Base-by-base conservation (phyloP, 805 yeast genomes). In the Cyberlindnera petersonii region DNA sequence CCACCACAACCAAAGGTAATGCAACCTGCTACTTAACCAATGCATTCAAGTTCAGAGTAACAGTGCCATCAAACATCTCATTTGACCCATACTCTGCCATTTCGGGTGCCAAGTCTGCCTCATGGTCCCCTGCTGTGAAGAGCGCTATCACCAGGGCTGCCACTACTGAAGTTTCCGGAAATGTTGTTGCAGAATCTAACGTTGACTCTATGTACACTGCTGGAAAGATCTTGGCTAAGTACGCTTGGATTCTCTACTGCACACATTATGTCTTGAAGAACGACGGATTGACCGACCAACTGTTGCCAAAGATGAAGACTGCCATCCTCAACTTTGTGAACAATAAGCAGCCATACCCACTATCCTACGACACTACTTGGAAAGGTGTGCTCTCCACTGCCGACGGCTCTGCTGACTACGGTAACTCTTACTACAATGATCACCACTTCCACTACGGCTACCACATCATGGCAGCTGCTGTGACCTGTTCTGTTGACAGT, bases 161-260 rank as follows among this genome's bases (percentile, higher is more conserved):
- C 0, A 39, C 41, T 0, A 24, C 39, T 3, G 73, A 69, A 27
- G 60, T 61, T 11, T 43, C 50, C 13, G 66, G 61, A 26, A 64
- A 65, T 42, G 73, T 74, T 18, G 60, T 60, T 10, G 70, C 68
- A 1, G 68, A 71, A 60, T 68, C 81, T 0, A 66, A 78, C 42
- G 55, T 77, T 36, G 86, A 86, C 46, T 86, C 96, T 1, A 89
- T 89, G 85, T 91, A 91, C 63, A 79, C 86, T 16, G 74, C 95
- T 2, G 98, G 98, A 10, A 91, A 93, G 59, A 71, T 78, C 20
- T 65, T 89, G 35, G 96, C 88, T 49, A 93, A 89, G 63, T 93
- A 85, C 62, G 96, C 98, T 0, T 83, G 84, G 70, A 73, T 93
- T 37, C 68, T 87, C 11, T 83, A 83, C 46, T 86, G 80, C 9